Evolutionary conservation across 2,329 filamentous ascomycete species (phyloP).

Genomic region (Phialophora chinensis): DNA sequence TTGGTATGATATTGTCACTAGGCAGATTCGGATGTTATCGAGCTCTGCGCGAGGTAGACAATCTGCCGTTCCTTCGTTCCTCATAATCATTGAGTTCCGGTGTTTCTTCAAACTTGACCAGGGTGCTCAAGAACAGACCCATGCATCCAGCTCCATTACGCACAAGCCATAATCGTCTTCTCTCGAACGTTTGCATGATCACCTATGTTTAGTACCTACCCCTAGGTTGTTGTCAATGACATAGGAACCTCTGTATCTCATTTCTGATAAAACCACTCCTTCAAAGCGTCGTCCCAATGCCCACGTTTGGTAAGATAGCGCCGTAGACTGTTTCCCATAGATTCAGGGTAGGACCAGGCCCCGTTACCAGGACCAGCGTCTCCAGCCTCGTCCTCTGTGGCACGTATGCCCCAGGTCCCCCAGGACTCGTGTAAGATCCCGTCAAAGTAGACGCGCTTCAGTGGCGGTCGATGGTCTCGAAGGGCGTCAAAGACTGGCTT

Average conservation of each 20-base stretch:
- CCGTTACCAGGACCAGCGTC: not conserved
- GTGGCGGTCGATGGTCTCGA: not conserved
- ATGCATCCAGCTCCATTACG: not conserved
- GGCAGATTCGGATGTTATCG: not conserved
- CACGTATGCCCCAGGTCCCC: not conserved
- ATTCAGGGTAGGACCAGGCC: not conserved
- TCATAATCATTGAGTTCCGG: not conserved
- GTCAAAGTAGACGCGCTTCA: not conserved
- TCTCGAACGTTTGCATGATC: not conserved
- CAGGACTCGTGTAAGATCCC: not conserved
- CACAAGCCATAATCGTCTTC: not conserved
- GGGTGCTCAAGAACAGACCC: not conserved
- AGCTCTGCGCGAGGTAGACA: not conserved
- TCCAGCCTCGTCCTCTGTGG: not conserved
- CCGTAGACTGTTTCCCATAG: not conserved
- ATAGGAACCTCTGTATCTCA: not conserved
- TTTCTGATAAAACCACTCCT: not conserved
- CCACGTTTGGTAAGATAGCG: not conserved
- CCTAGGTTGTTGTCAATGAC: not conserved
- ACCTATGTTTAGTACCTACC: not conserved
- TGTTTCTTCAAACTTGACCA: not conserved
- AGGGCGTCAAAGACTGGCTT: conserved; percentile 2
- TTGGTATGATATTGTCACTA: not conserved
- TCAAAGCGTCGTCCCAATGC: conserved; percentile 1
- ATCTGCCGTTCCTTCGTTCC: not conserved